Evolutionary conservation across 2,329 filamentous ascomycete species (phyloP).

Genomic region (Lachnellula occidentalis): DNA sequence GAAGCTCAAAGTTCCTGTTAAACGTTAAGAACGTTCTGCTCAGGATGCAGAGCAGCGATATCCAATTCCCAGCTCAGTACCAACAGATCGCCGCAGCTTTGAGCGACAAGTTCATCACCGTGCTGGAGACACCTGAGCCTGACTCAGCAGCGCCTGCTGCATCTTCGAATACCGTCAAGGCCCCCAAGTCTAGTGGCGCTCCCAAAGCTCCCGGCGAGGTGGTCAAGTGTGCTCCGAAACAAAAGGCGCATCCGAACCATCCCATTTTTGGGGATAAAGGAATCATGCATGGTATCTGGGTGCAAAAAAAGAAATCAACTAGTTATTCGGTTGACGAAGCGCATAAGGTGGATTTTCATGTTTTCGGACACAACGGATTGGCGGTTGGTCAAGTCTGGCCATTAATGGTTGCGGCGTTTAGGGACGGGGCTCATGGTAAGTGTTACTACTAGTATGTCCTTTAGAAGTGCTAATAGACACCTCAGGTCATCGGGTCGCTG

Average conservation of each 20-base stretch:
- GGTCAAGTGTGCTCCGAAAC: background rate
- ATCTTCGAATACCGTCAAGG: no score
- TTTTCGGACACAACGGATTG: constrained; percentile 3
- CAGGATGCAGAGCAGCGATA: no score
- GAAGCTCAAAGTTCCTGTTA: no score
- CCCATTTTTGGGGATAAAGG: constrained; percentile 1
- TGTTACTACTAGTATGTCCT: background rate
- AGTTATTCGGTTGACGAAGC: background rate
- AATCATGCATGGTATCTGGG: constrained; percentile 2
- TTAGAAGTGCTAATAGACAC: background rate
- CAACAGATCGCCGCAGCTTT: no score
- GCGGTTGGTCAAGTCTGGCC: constrained; percentile 4
- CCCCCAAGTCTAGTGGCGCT: no score
- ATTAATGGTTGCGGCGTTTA: background rate
- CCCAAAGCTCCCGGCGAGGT: no score
- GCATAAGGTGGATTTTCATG: background rate
- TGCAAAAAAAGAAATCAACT: background rate
- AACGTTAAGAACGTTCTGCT: no score
- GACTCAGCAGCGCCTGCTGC: no score
- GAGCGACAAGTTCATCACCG: no score
- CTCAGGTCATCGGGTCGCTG: background rate
- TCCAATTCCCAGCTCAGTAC: no score
- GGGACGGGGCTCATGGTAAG: constrained; percentile 10
- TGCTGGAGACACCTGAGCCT: no score
- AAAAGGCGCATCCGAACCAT: background rate